These are phyloP conservation scores for Lycium barbarum DNA, from an alignment of 257 asterid genomes.

Conservation along the genomic window DNA sequence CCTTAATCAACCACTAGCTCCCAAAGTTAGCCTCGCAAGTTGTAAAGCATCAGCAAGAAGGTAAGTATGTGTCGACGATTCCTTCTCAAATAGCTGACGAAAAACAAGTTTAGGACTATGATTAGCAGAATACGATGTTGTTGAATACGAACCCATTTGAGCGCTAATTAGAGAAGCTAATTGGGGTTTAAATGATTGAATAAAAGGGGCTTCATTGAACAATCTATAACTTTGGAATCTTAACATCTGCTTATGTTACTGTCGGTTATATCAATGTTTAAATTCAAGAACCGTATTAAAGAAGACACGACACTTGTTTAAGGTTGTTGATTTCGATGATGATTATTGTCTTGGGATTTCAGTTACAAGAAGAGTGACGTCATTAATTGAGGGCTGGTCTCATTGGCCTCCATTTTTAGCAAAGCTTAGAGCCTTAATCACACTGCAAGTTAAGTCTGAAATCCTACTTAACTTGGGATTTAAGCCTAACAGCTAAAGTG, in stretches of 20 bases:
- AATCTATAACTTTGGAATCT: conserved; percentile 24
- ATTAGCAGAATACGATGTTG: conserved; percentile 60
- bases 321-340: background rate
- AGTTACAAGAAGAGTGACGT: background rate
- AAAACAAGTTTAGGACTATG: conserved; percentile 55
- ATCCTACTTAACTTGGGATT: background rate
- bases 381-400: background rate
- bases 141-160: conserved; percentile 61
- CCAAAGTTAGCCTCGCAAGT: too few species aligned
- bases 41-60: conserved; percentile 91
- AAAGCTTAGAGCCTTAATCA: background rate
- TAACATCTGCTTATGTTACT: conserved; percentile 30
- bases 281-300: background rate
- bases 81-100: conserved; percentile 96
- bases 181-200: background rate
- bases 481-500: background rate
- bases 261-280: background rate
- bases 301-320: background rate
- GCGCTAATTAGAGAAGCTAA: conserved; percentile 25
- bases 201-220: background rate
- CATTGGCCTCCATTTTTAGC: background rate
- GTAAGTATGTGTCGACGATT: conserved; percentile 89
- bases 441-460: background rate
- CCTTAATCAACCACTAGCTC: too few species aligned
- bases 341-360: background rate